Evolutionary conservation across 2,329 filamentous ascomycete genomes (phyloP).

Genomic region (Microcyclospora pomicola): DNA sequence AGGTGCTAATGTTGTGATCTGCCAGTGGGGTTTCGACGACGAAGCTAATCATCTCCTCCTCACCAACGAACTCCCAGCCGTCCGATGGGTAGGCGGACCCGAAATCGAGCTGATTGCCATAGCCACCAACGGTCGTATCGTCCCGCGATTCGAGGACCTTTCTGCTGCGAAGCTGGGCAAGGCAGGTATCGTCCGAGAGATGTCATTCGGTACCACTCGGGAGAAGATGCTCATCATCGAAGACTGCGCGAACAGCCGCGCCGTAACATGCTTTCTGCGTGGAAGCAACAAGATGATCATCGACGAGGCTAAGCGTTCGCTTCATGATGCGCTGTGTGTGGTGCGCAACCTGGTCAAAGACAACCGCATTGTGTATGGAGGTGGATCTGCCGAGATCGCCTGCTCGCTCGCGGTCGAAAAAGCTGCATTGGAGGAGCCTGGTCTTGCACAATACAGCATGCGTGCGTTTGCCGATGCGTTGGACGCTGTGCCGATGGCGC

Average conservation of each 20-base stretch:
- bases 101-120: constrained; percentile 98
- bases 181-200: constrained; percentile 81
- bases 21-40: constrained; percentile 99
- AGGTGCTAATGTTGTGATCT: constrained; percentile 92
- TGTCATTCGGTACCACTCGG: constrained; percentile 91
- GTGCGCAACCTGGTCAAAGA: constrained; percentile 92
- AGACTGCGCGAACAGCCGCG: constrained; percentile 94
- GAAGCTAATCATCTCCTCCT: constrained; percentile 95
- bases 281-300: constrained; percentile 99
- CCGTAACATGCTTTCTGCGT: constrained; percentile 89
- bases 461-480: constrained; percentile 92
- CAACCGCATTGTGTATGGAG: constrained; percentile 94
- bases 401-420: constrained; percentile 95
- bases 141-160: constrained; percentile 91
- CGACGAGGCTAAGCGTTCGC: constrained; percentile 92
- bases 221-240: constrained; percentile 99
- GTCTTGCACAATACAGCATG: constrained; percentile 99
- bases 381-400: constrained; percentile 90
- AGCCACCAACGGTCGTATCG: constrained; percentile 93
- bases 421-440: constrained; percentile 75
- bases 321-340: constrained; percentile 94
- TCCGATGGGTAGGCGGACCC: constrained; percentile 93
- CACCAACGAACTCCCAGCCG: constrained; percentile 89
- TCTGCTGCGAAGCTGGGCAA: constrained; percentile 79
- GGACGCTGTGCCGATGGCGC: constrained; percentile 83